These are phyloP conservation scores for Trichoderma simmonsii DNA, from an alignment of 2,329 filamentous ascomycete species.

Conservation along the genomic window DNA sequence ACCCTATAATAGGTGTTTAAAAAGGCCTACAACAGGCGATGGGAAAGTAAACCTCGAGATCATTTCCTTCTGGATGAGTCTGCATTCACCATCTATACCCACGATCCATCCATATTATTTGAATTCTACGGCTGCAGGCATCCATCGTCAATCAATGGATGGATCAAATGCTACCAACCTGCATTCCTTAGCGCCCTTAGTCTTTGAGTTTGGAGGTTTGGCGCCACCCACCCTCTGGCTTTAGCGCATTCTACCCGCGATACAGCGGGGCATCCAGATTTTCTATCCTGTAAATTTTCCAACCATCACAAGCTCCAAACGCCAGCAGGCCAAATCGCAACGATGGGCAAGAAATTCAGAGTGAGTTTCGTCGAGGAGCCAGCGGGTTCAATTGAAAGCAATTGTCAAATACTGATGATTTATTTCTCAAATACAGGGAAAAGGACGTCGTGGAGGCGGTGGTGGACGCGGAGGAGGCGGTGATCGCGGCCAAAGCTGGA, in stretches of 20 bases:
- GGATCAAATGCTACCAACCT: background rate
- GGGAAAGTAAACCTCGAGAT: background rate
- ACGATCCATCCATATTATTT: background rate
- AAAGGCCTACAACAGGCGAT: background rate
- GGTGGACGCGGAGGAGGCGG: conserved; percentile 34
- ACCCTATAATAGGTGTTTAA: background rate
- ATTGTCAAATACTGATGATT: background rate
- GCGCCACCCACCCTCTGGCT: background rate
- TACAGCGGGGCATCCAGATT: conserved; percentile 17
- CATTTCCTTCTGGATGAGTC: background rate
- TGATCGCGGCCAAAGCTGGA: conserved; percentile 29
- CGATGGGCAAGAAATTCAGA: conserved; percentile 39
- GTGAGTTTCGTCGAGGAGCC: conserved; percentile 23
- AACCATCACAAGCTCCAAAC: background rate
- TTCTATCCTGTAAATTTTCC: conserved; percentile 19
- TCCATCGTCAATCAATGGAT: background rate
- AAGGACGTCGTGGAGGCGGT: conserved; percentile 35
- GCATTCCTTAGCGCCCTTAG: background rate
- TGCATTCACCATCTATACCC: background rate
- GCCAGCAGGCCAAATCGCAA: conserved; percentile 23
- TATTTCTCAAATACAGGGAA: conserved; percentile 29
- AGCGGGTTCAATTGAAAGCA: background rate
- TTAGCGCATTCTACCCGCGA: conserved; percentile 17
- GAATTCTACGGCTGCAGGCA: background rate
- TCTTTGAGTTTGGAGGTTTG: background rate